Conservation (phyloP, 108 stramenopile genomes). For the Pseudonitzschia pungens region DNA sequence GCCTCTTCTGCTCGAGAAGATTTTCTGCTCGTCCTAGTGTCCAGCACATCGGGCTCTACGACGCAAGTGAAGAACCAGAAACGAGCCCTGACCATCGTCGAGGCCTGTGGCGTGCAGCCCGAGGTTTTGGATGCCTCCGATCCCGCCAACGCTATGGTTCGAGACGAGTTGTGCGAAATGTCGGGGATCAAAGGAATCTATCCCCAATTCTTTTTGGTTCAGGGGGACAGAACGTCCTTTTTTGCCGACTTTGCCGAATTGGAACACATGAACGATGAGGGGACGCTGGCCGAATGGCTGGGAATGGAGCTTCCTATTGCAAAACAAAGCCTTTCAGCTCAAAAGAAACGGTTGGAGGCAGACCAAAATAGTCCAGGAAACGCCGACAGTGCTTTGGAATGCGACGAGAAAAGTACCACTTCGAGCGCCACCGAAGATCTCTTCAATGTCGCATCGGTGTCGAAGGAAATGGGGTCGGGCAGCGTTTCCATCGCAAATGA, state of each 20-base stretch:
- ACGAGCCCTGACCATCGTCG: conserved; percentile 11
- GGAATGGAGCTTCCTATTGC: conserved; percentile 10
- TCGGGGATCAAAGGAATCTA: conserved; percentile 53
- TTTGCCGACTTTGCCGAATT: conserved; percentile 30
- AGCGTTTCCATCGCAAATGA: neutral
- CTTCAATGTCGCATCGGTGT: conserved; percentile 1
- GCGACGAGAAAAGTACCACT: neutral
- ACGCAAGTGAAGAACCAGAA: conserved; percentile 10
- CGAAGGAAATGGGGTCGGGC: neutral
- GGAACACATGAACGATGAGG: conserved; percentile 18
- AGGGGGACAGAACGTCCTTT: conserved; percentile 40
- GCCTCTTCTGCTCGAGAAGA: conserved; percentile 9
- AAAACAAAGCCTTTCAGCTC: neutral
- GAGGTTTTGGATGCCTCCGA: conserved; percentile 55
- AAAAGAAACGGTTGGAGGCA: neutral
- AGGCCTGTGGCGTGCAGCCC: conserved; percentile 11
- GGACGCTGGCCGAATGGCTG: conserved; percentile 16
- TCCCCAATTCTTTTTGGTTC: conserved; percentile 71
- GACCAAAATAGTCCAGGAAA: neutral
- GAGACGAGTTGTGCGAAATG: conserved; percentile 54
- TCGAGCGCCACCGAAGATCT: conserved; percentile 4
- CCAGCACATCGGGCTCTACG: conserved; percentile 6
- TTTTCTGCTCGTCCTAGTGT: conserved; percentile 15
- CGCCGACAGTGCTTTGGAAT: neutral
- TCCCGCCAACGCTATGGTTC: conserved; percentile 32